Evolutionary conservation across 2,329 filamentous ascomycete species (phyloP).

Genomic region (Hymenoscyphus salicellus): DNA sequence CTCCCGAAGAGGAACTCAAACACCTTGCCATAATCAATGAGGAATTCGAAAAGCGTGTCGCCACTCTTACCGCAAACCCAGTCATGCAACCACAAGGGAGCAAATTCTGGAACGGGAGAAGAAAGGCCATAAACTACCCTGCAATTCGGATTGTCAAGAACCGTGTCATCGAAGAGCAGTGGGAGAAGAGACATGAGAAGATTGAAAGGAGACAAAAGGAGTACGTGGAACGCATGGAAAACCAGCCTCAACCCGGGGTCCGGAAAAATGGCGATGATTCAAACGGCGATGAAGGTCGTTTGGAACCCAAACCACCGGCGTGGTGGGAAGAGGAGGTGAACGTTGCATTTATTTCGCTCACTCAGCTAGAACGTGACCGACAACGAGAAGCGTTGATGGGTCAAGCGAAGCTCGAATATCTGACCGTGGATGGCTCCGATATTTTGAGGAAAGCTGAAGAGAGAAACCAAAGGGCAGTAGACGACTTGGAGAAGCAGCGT

Average conservation of each 20-base stretch:
- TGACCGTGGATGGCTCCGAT: neutral
- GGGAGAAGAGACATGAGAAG: neutral
- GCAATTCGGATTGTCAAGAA: neutral
- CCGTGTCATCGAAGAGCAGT: neutral
- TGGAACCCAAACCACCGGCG: no score
- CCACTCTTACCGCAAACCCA: neutral
- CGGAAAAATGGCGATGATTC: no score
- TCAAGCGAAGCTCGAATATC: no score
- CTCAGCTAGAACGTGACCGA: no score
- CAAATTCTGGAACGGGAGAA: neutral
- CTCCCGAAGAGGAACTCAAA: neutral
- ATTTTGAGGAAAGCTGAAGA: neutral
- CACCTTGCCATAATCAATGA: neutral
- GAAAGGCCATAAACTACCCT: neutral
- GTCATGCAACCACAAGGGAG: neutral
- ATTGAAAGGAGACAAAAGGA: no score
- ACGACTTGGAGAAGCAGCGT: neutral
- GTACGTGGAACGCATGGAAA: no score
- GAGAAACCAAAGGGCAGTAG: neutral
- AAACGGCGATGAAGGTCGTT: no score
- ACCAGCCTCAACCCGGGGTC: no score
- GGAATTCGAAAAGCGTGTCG: neutral
- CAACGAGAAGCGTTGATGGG: no score
- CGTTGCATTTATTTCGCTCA: no score
- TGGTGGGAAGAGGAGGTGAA: no score